A percentile compares a stretch with the other conserved stretches of the same genome.
phyloP scores from a whole-genome alignment of 306 rosid species.

The Inga oerstediana region DNA sequence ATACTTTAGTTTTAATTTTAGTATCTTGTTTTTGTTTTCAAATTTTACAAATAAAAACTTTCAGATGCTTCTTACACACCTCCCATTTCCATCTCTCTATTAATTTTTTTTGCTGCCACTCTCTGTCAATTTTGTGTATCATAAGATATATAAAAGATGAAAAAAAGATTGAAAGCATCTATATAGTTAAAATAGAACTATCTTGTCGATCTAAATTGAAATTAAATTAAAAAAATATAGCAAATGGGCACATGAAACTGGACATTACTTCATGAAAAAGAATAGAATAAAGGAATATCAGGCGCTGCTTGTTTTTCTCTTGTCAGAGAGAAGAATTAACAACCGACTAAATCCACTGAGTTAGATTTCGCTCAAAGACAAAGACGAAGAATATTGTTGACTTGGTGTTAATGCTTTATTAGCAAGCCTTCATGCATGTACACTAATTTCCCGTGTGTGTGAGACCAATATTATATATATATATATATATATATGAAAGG shows the following conservation, averaged over 20 bases:
- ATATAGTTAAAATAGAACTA: neutral
- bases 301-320: conserved; percentile 10
- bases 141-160: neutral
- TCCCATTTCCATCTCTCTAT: neutral
- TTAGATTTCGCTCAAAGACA: conserved; percentile 49
- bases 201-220: neutral
- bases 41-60: neutral
- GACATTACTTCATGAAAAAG: conserved; percentile 1
- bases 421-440: conserved; percentile 40
- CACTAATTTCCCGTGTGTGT: conserved; percentile 36
- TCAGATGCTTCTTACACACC: neutral
- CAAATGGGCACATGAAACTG: neutral
- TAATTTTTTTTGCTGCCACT: neutral
- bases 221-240: neutral
- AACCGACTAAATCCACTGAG: conserved; percentile 52
- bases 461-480: neutral
- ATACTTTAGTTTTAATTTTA: neutral
- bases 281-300: conserved; percentile 27
- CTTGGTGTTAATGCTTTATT: conserved; percentile 36
- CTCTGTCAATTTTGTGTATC: neutral
- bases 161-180: neutral
- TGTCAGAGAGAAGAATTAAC: conserved; percentile 34
- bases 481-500: conserved; percentile 3
- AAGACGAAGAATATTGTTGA: conserved; percentile 55
- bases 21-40: neutral